Base-by-base conservation (phyloP, 306 rosid species). In the Lathyrus sativus region DNA sequence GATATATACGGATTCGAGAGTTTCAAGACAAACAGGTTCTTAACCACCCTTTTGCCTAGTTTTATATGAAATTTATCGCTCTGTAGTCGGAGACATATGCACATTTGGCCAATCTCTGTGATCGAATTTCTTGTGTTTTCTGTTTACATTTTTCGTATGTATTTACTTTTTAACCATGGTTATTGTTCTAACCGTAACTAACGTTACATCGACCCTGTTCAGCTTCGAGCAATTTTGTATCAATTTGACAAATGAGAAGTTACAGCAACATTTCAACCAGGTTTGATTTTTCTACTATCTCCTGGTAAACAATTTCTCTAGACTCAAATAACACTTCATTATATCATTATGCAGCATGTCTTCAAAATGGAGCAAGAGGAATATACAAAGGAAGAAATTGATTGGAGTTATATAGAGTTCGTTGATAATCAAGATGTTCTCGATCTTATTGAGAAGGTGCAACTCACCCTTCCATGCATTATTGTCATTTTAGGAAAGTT, bases 321-420 rank as follows among this genome's bases (percentile, higher is more conserved):
- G 63, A 70, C 31, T 69, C 64, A 54, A 18, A 13, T 65, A 38
- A 28, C 58, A 28, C 63, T 49, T 42, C 33, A 54, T 64, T 68
- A 64, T 26, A 65, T 57, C 65, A 56, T 70, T 76, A 66, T 71
- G 75, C 90, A 92, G 98, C 98, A 92, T 55, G 96, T 92, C 68
- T 92, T 92, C 88, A 92, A 92, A 86, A 88, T 92, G 98, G 98
- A 92, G 88, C 98, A 92, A 84, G 98, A 92, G 77, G 98, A 92
- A 72, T 92, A 92, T 78, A 85, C 96, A 14, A 92, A 85, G 79
- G 98, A 92, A 85, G 93, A 88, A 71, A 92, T 92, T 66, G 74
- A 92, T 62, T 92, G 98, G 98, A 92, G 98, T 80, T 92, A 92
- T 64, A 92, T 92, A 65, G 96, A 92, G 77, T 92, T 92, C 11